Base-by-base conservation (phyloP, 192 early-diverging fungal species). In the Coemansia biformis region DNA sequence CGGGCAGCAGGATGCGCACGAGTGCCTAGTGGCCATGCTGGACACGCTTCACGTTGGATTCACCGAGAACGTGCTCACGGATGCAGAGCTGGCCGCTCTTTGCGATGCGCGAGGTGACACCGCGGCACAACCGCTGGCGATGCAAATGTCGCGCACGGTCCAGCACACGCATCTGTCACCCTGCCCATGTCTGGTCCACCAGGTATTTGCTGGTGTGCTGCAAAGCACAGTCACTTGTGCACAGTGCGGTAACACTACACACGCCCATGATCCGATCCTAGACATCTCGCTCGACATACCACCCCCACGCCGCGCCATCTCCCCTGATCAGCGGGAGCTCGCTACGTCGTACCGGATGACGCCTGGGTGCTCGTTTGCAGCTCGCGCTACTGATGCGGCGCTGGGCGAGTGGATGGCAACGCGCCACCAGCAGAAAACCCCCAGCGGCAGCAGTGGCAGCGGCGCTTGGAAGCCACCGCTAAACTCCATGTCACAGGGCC, bases 1-100 rank as follows among this genome's bases (percentile, higher is more conserved):
- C 50, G 82, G 85, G 12, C 93, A 97, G 68, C 93, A 99, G 62
- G 93, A 97, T 50, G 93, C 94, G 1, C 96, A 99, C 62, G 96
- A 99, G 50, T 98, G 93, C 48, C 90, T 98, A 54, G 92, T 96
- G 34, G 84, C 90, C 10, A 70, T 88, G 6, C 58, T 97, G 41
- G 89, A 96, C 53, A 74, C 84, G 42, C 83, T 99, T 46, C 96
- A 99, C 51, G 77, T 65, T 23, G 76, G 78, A 54, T 48, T 87
- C 57, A 30, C 64, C 54, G 57, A 77, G 61, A 71, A 78, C 53
- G 53, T 48, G 38, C 28, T 10, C 21, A 2, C 37, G 2, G 53
- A 15, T 2, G 38, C 17, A 2, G 24, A 26, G 24, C 24, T 26
- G 24, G 24, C 24, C 24, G 24, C 24, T 6, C 24, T 26, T 2